Conservation (phyloP, 371 early-diverging fungal genomes). For the Lichtheimia hyalospora region DNA sequence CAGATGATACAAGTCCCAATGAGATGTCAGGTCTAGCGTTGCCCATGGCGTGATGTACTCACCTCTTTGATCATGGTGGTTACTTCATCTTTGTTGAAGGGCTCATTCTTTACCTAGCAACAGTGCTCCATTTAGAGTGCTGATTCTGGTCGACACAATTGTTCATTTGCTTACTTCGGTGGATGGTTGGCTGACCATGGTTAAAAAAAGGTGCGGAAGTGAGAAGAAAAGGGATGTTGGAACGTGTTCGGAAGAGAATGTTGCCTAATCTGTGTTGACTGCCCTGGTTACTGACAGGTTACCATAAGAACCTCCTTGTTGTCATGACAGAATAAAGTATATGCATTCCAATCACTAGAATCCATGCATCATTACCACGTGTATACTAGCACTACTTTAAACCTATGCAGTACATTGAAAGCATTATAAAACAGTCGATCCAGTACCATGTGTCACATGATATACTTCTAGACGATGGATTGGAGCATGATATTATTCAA, state of each 20-base stretch:
- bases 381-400: too few relatives aligned
- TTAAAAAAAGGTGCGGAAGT: background rate
- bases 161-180: background rate
- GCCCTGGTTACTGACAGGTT: background rate
- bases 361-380: too few relatives aligned
- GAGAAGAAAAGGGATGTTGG: background rate
- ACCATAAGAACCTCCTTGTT: background rate
- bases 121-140: background rate
- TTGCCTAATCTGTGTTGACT: background rate
- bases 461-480: too few relatives aligned
- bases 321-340: background rate
- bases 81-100: slow-evolving; percentile 20
- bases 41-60: background rate
- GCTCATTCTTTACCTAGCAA: background rate
- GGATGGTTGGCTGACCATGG: background rate
- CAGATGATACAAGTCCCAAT: background rate
- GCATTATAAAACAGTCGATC: too few relatives aligned
- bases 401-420: too few relatives aligned
- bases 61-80: slow-evolving; percentile 20
- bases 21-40: background rate
- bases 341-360: background rate
- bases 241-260: too few relatives aligned
- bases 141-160: background rate
- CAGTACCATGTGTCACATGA: too few relatives aligned
- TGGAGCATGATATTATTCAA: too few relatives aligned